A percentile compares a stretch with the other conserved stretches of the same genome.
Conservation (phyloP, 305 asterid genomes). For the Fraxinus greggii region DNA sequence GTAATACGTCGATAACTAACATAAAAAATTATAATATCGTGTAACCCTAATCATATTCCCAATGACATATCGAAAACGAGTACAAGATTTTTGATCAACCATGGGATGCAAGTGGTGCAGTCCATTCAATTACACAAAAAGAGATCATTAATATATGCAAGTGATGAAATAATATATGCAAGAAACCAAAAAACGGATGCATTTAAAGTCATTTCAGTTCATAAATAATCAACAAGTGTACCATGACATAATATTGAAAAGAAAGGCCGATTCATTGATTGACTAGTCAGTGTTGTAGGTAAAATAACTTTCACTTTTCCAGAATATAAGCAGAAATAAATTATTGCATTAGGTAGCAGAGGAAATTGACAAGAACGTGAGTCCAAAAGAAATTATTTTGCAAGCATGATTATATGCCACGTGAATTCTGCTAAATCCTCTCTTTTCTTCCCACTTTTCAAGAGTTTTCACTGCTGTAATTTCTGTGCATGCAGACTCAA, state of each 20-base stretch:
- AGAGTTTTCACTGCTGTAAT: background rate
- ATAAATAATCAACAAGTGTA: background rate
- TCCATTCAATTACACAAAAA: background rate
- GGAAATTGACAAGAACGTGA: background rate
- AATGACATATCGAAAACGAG: background rate
- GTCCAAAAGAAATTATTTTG: background rate
- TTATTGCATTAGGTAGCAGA: background rate
- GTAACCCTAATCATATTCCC: background rate
- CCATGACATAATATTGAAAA: background rate
- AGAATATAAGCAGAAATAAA: background rate
- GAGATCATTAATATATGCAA: background rate
- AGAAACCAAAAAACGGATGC: background rate
- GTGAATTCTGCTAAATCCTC: background rate
- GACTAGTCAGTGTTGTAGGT: background rate
- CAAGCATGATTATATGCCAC: background rate
- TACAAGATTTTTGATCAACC: background rate
- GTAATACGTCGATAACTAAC: background rate
- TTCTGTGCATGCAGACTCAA: background rate
- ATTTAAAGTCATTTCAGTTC: background rate
- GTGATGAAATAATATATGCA: background rate
- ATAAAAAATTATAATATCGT: background rate
- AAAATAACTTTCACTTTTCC: background rate
- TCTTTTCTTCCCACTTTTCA: background rate
- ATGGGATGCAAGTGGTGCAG: background rate
- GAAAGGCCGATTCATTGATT: background rate